Percentiles rank a stretch among this genome's conserved stretches.
Conservation (phyloP, 2,329 filamentous ascomycete species). For the Diaporthe destruens region DNA sequence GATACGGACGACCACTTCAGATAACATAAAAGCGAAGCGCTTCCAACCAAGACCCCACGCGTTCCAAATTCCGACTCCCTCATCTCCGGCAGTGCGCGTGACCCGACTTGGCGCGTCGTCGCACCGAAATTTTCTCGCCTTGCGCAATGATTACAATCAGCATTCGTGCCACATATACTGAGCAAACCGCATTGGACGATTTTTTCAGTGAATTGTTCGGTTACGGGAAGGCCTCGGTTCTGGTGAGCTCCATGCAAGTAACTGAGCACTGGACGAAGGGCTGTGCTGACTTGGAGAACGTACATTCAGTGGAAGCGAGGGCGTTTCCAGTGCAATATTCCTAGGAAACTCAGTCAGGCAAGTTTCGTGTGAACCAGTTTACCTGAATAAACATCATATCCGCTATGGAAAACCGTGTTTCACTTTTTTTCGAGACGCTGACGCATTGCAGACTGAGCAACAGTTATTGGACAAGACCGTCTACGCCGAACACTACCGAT, state of each 20-base stretch:
- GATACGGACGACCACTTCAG: background rate
- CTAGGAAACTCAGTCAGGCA: constrained; percentile 8
- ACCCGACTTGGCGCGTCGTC: constrained; percentile 1
- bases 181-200: constrained; percentile 26
- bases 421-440: background rate
- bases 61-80: background rate
- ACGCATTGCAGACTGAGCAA: constrained; percentile 9
- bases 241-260: background rate
- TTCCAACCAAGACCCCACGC: background rate
- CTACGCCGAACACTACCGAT: constrained; percentile 11
- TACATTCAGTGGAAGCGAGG: constrained; percentile 33
- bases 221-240: constrained; percentile 30
- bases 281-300: background rate
- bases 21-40: background rate
- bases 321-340: constrained; percentile 32
- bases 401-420: background rate
- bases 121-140: background rate
- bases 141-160: constrained; percentile 28
- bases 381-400: background rate
- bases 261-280: background rate
- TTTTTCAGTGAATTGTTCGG: constrained; percentile 30
- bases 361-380: no score
- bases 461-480: constrained; percentile 14
- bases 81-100: background rate
- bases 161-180: constrained; percentile 35